Base-by-base conservation (phyloP, 306 rosid species). In the Heteromeles arbutifolia region DNA sequence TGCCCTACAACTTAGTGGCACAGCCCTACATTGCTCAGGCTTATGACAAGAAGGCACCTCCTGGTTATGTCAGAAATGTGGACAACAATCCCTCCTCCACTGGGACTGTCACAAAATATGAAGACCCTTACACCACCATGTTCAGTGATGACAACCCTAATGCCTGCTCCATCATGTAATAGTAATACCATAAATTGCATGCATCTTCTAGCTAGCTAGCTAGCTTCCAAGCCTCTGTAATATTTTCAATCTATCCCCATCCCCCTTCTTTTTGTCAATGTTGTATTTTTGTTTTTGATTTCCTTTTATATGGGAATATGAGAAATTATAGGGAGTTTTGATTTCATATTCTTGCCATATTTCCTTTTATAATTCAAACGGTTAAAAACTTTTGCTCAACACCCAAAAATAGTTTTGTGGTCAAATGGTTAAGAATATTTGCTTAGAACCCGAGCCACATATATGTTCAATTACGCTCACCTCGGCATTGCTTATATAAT, bases 121-220 rank as follows among this genome's bases (percentile, higher is more conserved):
- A 89, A 68, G 97, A 95, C 78, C 97, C 98, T 69, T 95, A 95
- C 80, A 81, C 70, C 78, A 84, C 78, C 86, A 88, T 95, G 89
- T 95, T 95, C 82, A 95, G 99, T 77, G 99, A 95, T 87, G 99
- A 95, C 69, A 95, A 95, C 85, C 97, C 99, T 65, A 95, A 95
- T 78, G 99, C 99, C 14, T 95, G 99, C 74, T 90, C 99, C 57
- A 79, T 95, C 68, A 90, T 95, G 99, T 95, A 90, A 64, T 29
- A 11, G 41, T 32, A 31, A 70, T 21, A 37, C 34, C 39, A 48
- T 39, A 21, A 57, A 13, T 56, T 22, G 25, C 24, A 28, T 29
- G 22, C 7, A 31, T 18, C 68, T 64, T 64, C 68, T 61, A 28
- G 59, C 45, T 25, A 43, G 59, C 45, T 25, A 43, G 31, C 29